Percentiles rank a stretch among this genome's conserved stretches.
phyloP scores from a whole-genome alignment of 2,329 filamentous ascomycete genomes.

The Leptographium procerum region DNA sequence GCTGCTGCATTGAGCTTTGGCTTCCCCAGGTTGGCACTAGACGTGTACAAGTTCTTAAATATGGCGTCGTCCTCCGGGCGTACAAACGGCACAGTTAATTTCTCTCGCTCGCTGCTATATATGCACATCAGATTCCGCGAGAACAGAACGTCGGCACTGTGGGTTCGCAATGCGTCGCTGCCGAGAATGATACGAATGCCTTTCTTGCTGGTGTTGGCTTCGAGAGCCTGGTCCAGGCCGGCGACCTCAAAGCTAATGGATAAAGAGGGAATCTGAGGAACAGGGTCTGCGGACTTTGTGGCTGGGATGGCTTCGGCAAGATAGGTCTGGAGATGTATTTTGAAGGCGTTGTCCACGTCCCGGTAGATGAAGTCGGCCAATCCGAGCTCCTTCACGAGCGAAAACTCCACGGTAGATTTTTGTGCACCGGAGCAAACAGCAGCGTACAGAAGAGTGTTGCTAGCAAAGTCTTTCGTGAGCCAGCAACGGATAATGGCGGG shows the following conservation, averaged over 20 bases:
- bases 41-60: slow-evolving; percentile 67
- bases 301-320: slow-evolving; percentile 80
- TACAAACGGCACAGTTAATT: slow-evolving; percentile 82
- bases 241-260: slow-evolving; percentile 67
- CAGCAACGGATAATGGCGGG: slow-evolving; percentile 94
- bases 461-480: slow-evolving; percentile 83
- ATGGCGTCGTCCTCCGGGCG: slow-evolving; percentile 75
- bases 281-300: slow-evolving; percentile 59
- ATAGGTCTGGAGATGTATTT: slow-evolving; percentile 71
- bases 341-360: slow-evolving; percentile 52
- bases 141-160: slow-evolving; percentile 83
- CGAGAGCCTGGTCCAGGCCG: slow-evolving; percentile 38
- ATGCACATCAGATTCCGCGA: slow-evolving; percentile 84
- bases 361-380: slow-evolving; percentile 55
- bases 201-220: slow-evolving; percentile 40
- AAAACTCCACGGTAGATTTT: slow-evolving; percentile 68
- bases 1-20: slow-evolving; percentile 46
- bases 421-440: slow-evolving; percentile 88
- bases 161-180: slow-evolving; percentile 73
- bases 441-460: slow-evolving; percentile 79
- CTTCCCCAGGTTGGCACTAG: slow-evolving; percentile 41
- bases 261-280: slow-evolving; percentile 71
- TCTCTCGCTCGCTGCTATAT: slow-evolving; percentile 76
- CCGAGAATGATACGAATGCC: slow-evolving; percentile 79
- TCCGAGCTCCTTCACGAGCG: slow-evolving; percentile 63